Conservation (phyloP, 192 early-diverging fungal genomes). For the Entomortierella lignicola region DNA sequence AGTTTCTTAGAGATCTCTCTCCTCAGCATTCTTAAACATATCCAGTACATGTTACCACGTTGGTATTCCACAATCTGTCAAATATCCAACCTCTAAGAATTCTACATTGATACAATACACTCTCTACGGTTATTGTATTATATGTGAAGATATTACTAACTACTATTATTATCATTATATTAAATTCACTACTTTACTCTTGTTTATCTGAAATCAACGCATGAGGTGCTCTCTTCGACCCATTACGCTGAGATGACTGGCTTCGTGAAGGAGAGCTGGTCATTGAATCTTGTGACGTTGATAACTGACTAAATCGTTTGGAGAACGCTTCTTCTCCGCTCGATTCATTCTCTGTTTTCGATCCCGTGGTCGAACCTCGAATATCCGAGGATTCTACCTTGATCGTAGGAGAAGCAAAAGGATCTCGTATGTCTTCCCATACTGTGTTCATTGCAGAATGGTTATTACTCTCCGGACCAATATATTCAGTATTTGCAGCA, state of each 20-base stretch:
- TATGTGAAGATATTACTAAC: too few species aligned
- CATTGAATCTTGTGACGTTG: not conserved
- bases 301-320: not conserved
- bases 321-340: not conserved
- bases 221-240: constrained; percentile 11
- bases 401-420: not conserved
- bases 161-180: too few species aligned
- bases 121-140: too few species aligned
- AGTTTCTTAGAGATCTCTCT: too few species aligned
- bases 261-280: not conserved
- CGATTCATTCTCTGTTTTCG: not conserved
- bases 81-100: too few species aligned
- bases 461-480: too few species aligned
- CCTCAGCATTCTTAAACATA: too few species aligned
- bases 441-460: too few species aligned
- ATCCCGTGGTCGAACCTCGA: not conserved
- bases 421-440: not conserved
- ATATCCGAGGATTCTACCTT: not conserved
- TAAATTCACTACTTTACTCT: not conserved
- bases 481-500: too few species aligned
- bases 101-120: too few species aligned
- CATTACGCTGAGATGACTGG: constrained; percentile 1
- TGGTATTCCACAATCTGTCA: too few species aligned
- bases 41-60: too few species aligned
- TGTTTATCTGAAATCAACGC: not conserved